These are phyloP conservation scores for Drosera capensis DNA, from an alignment of 148 eudicot species.

Conservation along the genomic window DNA sequence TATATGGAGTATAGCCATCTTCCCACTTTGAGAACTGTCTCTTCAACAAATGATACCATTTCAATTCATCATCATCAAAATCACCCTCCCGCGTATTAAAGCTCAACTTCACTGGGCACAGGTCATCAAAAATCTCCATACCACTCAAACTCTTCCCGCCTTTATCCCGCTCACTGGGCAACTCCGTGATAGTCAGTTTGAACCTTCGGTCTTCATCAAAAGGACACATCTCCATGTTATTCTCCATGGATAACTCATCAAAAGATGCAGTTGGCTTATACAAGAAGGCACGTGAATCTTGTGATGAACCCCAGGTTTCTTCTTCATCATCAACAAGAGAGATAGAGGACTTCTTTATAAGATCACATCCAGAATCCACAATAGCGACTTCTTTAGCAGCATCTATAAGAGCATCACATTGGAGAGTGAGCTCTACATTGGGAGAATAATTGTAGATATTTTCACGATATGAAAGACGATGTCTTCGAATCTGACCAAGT, in stretches of 20 bases:
- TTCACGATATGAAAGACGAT: constrained; percentile 14
- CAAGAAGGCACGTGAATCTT: constrained; percentile 11
- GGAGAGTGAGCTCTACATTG: constrained; percentile 17
- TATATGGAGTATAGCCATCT: constrained; percentile 6
- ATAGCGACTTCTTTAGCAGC: constrained; percentile 20
- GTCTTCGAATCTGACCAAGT: constrained; percentile 21
- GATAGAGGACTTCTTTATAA: constrained; percentile 21
- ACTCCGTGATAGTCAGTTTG: constrained; percentile 12
- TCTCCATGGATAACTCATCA: constrained; percentile 9
- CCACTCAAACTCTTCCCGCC: neutral
- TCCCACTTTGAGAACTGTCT: constrained; percentile 7
- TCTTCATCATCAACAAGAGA: constrained; percentile 49
- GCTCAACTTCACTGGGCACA: constrained; percentile 5
- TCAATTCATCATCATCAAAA: constrained; percentile 7
- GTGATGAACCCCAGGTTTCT: constrained; percentile 12
- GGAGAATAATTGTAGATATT: constrained; percentile 22
- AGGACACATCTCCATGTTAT: constrained; percentile 4
- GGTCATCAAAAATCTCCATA: constrained; percentile 5
- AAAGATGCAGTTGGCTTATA: constrained; percentile 27
- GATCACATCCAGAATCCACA: constrained; percentile 9
- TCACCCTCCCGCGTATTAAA: constrained; percentile 1
- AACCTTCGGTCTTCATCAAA: constrained; percentile 13
- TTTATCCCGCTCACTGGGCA: neutral
- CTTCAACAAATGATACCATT: constrained; percentile 3
- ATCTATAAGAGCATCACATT: constrained; percentile 26